phyloP scores from a whole-genome alignment of 1,284 basidiomycete species.

The Ustilago esculenta region DNA sequence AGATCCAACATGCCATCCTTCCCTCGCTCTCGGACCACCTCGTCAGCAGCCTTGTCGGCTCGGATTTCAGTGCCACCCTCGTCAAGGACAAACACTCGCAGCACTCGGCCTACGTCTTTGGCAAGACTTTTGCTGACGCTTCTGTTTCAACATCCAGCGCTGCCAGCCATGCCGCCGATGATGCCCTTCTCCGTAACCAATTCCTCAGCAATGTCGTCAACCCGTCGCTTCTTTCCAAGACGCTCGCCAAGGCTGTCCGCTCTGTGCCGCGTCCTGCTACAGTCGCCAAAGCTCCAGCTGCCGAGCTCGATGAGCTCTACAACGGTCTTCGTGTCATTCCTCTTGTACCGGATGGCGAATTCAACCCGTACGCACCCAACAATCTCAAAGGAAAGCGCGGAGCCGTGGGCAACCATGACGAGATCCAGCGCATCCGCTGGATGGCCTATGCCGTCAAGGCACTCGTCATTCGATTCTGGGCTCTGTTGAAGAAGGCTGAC shows the following conservation, averaged over 20 bases:
- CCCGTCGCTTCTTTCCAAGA: constrained; percentile 23
- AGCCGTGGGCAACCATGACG: constrained; percentile 37
- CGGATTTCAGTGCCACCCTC: constrained; percentile 4
- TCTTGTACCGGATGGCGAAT: constrained; percentile 44
- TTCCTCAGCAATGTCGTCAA: constrained; percentile 38
- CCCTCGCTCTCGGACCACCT: constrained; percentile 28
- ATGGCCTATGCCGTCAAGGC: constrained; percentile 59
- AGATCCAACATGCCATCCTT: constrained; percentile 27
- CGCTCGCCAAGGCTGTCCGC: constrained; percentile 12
- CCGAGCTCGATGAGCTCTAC: constrained; percentile 36
- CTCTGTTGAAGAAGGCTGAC: constrained; percentile 77
- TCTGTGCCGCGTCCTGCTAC: constrained; percentile 19
- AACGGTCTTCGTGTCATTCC: constrained; percentile 36
- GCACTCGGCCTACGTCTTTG: constrained; percentile 44
- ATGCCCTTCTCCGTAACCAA: constrained; percentile 9
- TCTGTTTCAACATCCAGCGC: constrained; percentile 6
- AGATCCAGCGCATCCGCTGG: constrained; percentile 58
- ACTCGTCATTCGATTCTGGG: constrained; percentile 63
- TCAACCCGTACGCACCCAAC: constrained; percentile 48
- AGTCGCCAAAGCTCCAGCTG: constrained; percentile 29
- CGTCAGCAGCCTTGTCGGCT: constrained; percentile 14
- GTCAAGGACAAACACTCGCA: constrained; percentile 28
- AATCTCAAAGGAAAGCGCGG: constrained; percentile 47
- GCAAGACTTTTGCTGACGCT: constrained; percentile 25
- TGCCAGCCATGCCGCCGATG: constrained; percentile 8